Conservation (phyloP, 352 stramenopile species). For the Globisporangium acanthophoron region DNA sequence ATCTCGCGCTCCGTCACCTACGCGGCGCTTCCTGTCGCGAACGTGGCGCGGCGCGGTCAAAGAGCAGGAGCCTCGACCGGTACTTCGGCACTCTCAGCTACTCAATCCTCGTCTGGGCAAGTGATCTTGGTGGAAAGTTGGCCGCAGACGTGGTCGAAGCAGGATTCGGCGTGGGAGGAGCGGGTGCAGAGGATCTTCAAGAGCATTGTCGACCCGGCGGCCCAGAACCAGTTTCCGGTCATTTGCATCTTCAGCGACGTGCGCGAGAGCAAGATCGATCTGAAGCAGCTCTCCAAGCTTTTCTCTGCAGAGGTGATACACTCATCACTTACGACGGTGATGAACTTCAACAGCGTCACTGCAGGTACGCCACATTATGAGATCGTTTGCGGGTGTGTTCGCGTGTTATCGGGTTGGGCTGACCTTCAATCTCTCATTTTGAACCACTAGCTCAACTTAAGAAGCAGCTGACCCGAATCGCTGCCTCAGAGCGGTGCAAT, state of each 20-base stretch:
- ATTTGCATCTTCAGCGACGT: conserved; percentile 83
- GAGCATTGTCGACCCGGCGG: conserved; percentile 35
- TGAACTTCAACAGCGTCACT: conserved; percentile 78
- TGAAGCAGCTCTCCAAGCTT: conserved; percentile 44
- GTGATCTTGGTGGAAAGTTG: conserved; percentile 76
- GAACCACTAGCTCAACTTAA: conserved; percentile 47
- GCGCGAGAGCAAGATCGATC: conserved; percentile 66
- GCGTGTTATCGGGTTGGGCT: neutral
- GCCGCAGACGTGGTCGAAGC: conserved; percentile 44
- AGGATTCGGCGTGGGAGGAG: conserved; percentile 37
- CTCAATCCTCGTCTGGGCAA: conserved; percentile 13
- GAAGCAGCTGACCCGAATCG: conserved; percentile 48
- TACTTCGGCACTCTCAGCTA: neutral
- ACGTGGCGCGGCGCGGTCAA: conserved; percentile 1
- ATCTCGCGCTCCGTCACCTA: conserved; percentile 69
- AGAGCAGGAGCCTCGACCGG: neutral
- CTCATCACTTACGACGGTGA: conserved; percentile 62
- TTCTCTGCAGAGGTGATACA: conserved; percentile 67
- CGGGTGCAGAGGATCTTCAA: conserved; percentile 53
- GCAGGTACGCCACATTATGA: conserved; percentile 24
- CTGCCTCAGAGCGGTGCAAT: conserved; percentile 25
- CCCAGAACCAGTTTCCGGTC: conserved; percentile 41
- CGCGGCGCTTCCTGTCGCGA: conserved; percentile 35
- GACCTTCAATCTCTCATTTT: neutral
- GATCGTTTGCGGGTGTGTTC: neutral